phyloP scores from a whole-genome alignment of 2,329 filamentous ascomycete genomes.

The Byssochlamys sp. region DNA sequence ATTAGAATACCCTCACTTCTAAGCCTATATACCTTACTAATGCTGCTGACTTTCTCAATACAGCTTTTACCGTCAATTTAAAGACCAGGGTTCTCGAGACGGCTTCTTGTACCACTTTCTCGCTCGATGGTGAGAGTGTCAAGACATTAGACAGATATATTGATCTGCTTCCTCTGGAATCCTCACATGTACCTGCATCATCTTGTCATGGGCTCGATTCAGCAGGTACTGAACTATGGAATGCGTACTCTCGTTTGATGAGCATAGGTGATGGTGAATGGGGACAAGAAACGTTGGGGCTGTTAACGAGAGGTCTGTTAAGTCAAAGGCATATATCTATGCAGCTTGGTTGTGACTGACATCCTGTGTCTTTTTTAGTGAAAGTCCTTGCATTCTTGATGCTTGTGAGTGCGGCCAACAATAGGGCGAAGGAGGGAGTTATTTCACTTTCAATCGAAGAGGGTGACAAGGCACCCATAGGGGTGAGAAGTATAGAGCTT shows the following conservation, averaged over 20 bases:
- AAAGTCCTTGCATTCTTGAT: conserved; percentile 57
- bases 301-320: no score
- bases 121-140: conserved; percentile 1
- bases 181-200: conserved; percentile 1
- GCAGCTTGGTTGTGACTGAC: no score
- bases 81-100: conserved; percentile 6
- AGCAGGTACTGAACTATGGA: conserved; percentile 30
- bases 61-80: conserved; percentile 17
- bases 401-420: conserved; percentile 45
- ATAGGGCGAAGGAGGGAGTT: background rate
- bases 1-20: background rate
- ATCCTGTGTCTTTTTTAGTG: conserved; percentile 17
- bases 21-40: background rate
- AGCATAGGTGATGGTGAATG: conserved; percentile 3
- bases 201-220: conserved; percentile 18
- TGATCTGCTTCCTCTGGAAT: conserved; percentile 6
- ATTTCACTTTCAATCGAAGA: background rate
- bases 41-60: background rate
- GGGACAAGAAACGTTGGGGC: conserved; percentile 2
- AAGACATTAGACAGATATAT: conserved; percentile 11
- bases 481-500: conserved; percentile 29
- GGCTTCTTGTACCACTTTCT: background rate
- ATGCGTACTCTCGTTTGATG: conserved; percentile 20
- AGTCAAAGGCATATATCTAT: no score
- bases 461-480: background rate